phyloP scores from a whole-genome alignment of 2,329 filamentous ascomycete genomes.

The Exserohilum turcica region DNA sequence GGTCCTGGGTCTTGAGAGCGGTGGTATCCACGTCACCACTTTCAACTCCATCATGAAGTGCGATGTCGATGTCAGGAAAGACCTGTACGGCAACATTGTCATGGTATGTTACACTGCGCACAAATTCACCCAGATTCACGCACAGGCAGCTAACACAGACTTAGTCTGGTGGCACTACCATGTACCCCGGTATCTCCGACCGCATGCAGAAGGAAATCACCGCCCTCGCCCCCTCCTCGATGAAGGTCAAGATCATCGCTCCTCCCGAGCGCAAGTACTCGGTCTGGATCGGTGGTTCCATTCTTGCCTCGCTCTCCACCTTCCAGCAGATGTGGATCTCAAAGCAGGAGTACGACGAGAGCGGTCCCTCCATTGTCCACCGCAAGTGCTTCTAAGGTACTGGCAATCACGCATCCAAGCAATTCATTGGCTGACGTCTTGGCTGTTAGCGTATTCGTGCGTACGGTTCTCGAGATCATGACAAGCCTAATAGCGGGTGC shows the following conservation, averaged over 20 bases:
- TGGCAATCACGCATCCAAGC: constrained; percentile 17
- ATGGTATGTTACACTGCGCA: constrained; percentile 72
- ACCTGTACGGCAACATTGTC: constrained; percentile 99
- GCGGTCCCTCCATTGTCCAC: constrained; percentile 98
- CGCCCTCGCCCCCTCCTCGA: constrained; percentile 96
- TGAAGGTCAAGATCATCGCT: constrained; percentile 99
- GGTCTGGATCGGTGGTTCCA: constrained; percentile 99
- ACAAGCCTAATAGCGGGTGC: constrained; percentile 47
- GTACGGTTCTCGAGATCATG: constrained; percentile 43
- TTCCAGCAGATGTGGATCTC: constrained; percentile 99
- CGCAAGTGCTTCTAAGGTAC: constrained; percentile 99
- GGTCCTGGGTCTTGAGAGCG: constrained; percentile 96
- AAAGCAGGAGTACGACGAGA: constrained; percentile 99
- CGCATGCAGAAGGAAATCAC: constrained; percentile 99
- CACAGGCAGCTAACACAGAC: constrained; percentile 41
- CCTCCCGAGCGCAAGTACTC: constrained; percentile 99
- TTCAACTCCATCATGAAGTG: constrained; percentile 99
- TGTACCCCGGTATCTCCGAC: constrained; percentile 99
- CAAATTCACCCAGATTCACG: background rate
- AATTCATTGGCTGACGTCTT: constrained; percentile 29
- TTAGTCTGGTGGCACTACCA: constrained; percentile 99
- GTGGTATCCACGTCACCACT: constrained; percentile 98
- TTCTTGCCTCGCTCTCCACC: constrained; percentile 97
- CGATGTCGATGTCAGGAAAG: constrained; percentile 99
- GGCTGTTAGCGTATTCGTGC: constrained; percentile 41